Evolutionary conservation across 2,329 filamentous ascomycete genomes (phyloP).

Genomic region (Graphilbum sp.): DNA sequence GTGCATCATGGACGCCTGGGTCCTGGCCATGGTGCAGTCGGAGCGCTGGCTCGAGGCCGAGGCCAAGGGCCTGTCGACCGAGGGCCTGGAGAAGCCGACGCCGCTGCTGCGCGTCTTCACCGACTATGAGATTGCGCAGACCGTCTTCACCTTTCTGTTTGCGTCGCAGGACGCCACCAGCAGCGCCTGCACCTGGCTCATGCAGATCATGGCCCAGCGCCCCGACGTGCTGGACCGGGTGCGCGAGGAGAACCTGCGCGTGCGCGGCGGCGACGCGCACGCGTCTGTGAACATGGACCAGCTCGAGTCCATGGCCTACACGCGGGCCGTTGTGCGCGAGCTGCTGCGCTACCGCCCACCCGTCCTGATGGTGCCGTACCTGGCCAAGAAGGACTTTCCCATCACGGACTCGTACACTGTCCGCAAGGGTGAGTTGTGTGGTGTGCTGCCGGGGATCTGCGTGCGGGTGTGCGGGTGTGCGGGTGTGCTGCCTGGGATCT

Average conservation of each 20-base stretch:
- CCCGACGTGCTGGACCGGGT: slow-evolving; percentile 85
- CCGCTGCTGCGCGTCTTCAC: slow-evolving; percentile 73
- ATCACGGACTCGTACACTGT: slow-evolving; percentile 80
- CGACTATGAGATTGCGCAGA: slow-evolving; percentile 85
- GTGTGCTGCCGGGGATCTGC: too few relatives aligned
- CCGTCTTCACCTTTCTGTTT: slow-evolving; percentile 90
- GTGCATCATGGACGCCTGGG: slow-evolving; percentile 94
- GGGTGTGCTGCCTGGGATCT: too few relatives aligned
- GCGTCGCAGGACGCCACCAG: slow-evolving; percentile 95
- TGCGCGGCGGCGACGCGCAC: slow-evolving; percentile 58
- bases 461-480: not conserved
- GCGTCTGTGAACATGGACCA: slow-evolving; percentile 64
- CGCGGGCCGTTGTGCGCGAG: slow-evolving; percentile 80
- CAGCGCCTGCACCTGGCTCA: slow-evolving; percentile 85
- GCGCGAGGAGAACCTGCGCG: slow-evolving; percentile 72
- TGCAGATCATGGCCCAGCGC: slow-evolving; percentile 84
- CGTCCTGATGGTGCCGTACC: slow-evolving; percentile 92
- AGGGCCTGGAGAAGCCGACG: slow-evolving; percentile 62
- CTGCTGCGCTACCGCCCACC: slow-evolving; percentile 87
- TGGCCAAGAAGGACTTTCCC: slow-evolving; percentile 89
- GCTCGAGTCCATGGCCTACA: slow-evolving; percentile 79
- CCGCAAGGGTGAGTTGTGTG: slow-evolving; percentile 59
- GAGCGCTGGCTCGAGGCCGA: slow-evolving; percentile 65
- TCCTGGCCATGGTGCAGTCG: slow-evolving; percentile 75
- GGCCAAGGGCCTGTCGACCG: slow-evolving; percentile 51